phyloP scores from a whole-genome alignment of 768 basidiomycete species.

The Agaricus bisporus region DNA sequence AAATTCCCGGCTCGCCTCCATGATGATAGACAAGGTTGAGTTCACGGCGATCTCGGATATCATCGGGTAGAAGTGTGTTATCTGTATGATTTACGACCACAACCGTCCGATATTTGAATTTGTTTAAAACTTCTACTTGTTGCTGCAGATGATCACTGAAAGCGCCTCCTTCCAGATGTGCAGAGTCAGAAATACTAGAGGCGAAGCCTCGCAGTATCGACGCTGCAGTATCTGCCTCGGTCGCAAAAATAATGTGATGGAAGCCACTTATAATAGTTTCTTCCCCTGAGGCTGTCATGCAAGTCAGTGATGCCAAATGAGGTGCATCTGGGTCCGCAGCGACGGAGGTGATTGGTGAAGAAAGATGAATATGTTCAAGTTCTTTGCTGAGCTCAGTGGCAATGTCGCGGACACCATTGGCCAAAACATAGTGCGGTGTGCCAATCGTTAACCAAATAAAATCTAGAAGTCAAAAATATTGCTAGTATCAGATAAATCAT shows the following conservation, averaged over 20 bases:
- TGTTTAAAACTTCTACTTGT: conserved; percentile 25
- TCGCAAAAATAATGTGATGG: conserved; percentile 65
- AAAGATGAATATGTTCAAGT: conserved; percentile 48
- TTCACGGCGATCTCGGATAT: conserved; percentile 47
- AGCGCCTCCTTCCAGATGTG: not conserved
- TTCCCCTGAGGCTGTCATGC: conserved; percentile 21
- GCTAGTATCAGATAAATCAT: not conserved
- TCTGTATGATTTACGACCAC: conserved; percentile 74
- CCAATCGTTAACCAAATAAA: conserved; percentile 67
- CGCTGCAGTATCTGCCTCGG: conserved; percentile 62
- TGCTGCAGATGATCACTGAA: not conserved
- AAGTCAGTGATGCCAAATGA: conserved; percentile 32
- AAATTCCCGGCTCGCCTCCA: conserved; percentile 2
- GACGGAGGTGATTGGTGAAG: conserved; percentile 43
- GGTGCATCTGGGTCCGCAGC: conserved; percentile 28
- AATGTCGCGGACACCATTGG: conserved; percentile 53
- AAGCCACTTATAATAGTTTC: conserved; percentile 38
- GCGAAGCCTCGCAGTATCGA: conserved; percentile 45
- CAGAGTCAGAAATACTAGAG: conserved; percentile 25
- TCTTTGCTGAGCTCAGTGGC: conserved; percentile 41
- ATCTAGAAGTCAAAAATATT: conserved; percentile 29
- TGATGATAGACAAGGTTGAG: conserved; percentile 48
- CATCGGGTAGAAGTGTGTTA: conserved; percentile 45
- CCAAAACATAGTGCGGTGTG: conserved; percentile 63
- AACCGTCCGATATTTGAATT: conserved; percentile 48